phyloP scores from a whole-genome alignment of 257 asterid genomes.

The Scutellaria baicalensis region DNA sequence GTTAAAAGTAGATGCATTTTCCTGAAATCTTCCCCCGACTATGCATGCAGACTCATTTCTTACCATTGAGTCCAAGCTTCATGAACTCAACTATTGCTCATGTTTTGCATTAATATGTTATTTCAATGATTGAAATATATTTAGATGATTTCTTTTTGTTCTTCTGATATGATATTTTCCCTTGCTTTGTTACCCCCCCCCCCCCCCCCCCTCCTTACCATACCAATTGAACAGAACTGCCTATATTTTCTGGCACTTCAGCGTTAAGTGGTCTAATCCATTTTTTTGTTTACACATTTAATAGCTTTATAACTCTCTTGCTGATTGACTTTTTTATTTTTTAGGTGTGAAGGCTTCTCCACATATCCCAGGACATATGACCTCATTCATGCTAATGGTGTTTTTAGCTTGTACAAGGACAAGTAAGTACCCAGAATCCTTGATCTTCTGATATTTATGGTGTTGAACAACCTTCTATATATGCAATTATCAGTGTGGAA shows the following conservation, averaged over 20 bases:
- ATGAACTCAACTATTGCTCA: not conserved
- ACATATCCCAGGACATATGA: slow-evolving; percentile 95
- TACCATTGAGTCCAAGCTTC: not conserved
- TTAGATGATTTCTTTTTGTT: not conserved
- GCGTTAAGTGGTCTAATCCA: not conserved
- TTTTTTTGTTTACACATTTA: not conserved
- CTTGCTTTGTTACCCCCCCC: not conserved
- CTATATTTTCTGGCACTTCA: not conserved
- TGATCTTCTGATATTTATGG: not conserved
- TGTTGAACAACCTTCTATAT: not conserved
- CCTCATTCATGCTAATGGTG: slow-evolving; percentile 85
- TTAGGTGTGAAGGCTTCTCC: slow-evolving; percentile 94
- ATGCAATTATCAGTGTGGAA: not conserved
- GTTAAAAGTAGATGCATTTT: slow-evolving; percentile 1
- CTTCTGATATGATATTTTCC: not conserved
- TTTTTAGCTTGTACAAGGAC: slow-evolving; percentile 81
- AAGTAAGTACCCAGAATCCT: slow-evolving; percentile 46
- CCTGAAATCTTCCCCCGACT: not conserved
- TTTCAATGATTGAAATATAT: not conserved
- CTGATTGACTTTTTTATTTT: slow-evolving; percentile 7
- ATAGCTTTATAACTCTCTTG: not conserved
- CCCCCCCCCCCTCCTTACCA: no score
- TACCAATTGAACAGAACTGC: not conserved
- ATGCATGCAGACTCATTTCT: not conserved
- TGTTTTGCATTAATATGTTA: not conserved